phyloP scores from a whole-genome alignment of 2,329 filamentous ascomycete genomes.

The Teratosphaeria epicoccoides region DNA sequence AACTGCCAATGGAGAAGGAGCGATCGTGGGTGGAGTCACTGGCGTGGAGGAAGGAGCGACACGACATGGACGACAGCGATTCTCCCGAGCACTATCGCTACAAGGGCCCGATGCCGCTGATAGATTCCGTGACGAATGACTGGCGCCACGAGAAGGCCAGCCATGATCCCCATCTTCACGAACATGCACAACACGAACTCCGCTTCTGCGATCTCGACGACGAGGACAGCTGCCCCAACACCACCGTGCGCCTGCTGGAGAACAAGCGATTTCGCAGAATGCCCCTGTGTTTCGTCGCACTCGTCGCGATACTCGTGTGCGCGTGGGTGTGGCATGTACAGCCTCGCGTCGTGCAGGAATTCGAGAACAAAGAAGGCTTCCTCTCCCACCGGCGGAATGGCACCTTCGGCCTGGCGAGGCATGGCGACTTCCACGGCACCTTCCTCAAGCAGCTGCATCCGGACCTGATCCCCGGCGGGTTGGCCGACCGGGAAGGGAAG shows the following conservation, averaged over 20 bases:
- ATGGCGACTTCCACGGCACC: slow-evolving; percentile 13
- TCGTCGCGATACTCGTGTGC: slow-evolving; percentile 23
- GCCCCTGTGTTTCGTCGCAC: slow-evolving; percentile 23
- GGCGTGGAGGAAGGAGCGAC: too few species aligned
- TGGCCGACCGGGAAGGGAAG: slow-evolving; percentile 25
- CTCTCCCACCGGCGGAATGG: slow-evolving; percentile 12
- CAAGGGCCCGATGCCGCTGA: slow-evolving; percentile 1
- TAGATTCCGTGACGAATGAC: slow-evolving; percentile 8
- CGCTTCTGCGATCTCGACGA: slow-evolving; percentile 25
- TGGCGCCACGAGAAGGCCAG: slow-evolving; percentile 4
- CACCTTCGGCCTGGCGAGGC: slow-evolving; percentile 22
- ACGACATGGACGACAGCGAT: too few species aligned
- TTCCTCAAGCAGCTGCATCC: slow-evolving; percentile 41
- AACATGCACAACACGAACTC: slow-evolving; percentile 11
- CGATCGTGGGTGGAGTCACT: too few species aligned
- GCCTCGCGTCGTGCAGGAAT: slow-evolving; percentile 27
- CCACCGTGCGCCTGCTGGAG: slow-evolving; percentile 8
- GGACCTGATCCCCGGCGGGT: slow-evolving; percentile 22
- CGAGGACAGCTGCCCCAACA: slow-evolving; percentile 21
- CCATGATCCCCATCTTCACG: background rate
- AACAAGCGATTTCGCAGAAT: slow-evolving; percentile 20
- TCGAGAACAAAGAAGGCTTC: slow-evolving; percentile 27
- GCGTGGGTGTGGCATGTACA: slow-evolving; percentile 29
- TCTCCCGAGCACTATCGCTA: background rate
- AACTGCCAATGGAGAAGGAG: background rate